phyloP scores from a whole-genome alignment of 768 basidiomycete genomes.

The Mycena kentingensis region DNA sequence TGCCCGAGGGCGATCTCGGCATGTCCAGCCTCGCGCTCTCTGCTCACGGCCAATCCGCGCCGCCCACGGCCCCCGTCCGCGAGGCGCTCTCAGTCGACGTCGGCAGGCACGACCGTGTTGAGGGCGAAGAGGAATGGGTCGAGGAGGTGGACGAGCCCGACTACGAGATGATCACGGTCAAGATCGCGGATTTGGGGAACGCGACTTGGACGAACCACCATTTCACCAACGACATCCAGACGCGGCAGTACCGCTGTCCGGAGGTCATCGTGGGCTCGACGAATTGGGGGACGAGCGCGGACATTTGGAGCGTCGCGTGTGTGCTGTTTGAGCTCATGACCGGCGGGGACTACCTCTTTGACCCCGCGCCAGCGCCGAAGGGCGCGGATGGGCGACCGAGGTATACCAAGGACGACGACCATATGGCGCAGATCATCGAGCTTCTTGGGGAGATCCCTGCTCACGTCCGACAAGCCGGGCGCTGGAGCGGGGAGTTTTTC shows the following conservation, averaged over 20 bases:
- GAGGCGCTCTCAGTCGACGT: slow-evolving; percentile 7
- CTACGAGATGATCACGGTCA: slow-evolving; percentile 87
- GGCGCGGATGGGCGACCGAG: slow-evolving; percentile 53
- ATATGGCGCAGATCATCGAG: slow-evolving; percentile 97
- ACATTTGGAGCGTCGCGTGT: slow-evolving; percentile 96
- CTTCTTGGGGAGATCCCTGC: slow-evolving; percentile 88
- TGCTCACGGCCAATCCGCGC: slow-evolving; percentile 9
- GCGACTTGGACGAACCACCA: slow-evolving; percentile 93
- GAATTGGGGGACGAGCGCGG: slow-evolving; percentile 90
- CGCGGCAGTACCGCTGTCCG: slow-evolving; percentile 94
- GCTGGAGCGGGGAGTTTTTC: slow-evolving; percentile 93
- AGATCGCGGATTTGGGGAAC: slow-evolving; percentile 98
- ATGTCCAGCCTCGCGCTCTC: slow-evolving; percentile 16
- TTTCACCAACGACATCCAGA: slow-evolving; percentile 98
- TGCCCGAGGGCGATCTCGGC: slow-evolving; percentile 5
- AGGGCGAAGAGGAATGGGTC: slow-evolving; percentile 18
- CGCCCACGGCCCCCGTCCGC: neutral
- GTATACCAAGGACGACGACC: slow-evolving; percentile 95
- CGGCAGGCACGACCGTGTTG: neutral
- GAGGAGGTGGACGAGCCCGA: slow-evolving; percentile 19
- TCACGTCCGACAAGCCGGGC: slow-evolving; percentile 80
- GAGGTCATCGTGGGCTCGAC: slow-evolving; percentile 94
- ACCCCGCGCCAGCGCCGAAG: slow-evolving; percentile 73
- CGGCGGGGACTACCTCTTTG: slow-evolving; percentile 97
- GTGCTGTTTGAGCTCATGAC: slow-evolving; percentile 96